Evolutionary conservation across 176 grass and related monocot genomes (phyloP).

Genomic region (Alopecurus myosuroides): DNA sequence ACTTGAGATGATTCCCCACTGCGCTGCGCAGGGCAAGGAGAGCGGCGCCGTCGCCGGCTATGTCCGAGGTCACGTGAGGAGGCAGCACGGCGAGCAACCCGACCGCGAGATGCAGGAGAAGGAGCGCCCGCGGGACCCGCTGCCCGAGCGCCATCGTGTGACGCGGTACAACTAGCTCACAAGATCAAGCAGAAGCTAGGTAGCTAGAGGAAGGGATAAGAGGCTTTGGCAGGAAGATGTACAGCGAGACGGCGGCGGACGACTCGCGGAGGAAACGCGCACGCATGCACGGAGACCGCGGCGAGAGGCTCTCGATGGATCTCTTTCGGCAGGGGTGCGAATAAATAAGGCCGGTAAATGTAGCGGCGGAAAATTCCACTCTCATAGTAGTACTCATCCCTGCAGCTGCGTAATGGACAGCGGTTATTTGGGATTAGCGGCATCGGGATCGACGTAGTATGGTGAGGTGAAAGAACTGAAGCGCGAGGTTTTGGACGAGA

Average conservation of each 20-base stretch:
- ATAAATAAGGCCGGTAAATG: not conserved
- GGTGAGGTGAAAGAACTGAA: constrained; percentile 31
- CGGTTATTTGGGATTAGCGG: not conserved
- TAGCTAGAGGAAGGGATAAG: not conserved
- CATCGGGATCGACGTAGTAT: constrained; percentile 23
- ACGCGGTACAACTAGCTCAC: not conserved
- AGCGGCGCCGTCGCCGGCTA: constrained; percentile 42
- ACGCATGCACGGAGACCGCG: not conserved
- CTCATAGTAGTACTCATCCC: not conserved
- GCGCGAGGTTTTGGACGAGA: constrained; percentile 20
- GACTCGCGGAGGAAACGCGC: not conserved
- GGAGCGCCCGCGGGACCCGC: not conserved
- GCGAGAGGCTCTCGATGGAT: not conserved
- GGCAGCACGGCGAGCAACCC: not conserved
- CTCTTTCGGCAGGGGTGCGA: not conserved
- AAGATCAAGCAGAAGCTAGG: not conserved
- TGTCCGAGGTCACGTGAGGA: constrained; percentile 1
- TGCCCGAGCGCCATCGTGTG: constrained; percentile 7
- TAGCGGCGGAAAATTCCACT: not conserved
- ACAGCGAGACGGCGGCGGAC: not conserved
- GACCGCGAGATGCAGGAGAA: not conserved
- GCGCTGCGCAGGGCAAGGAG: constrained; percentile 40
- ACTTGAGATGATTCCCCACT: constrained; percentile 4
- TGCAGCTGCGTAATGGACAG: not conserved
- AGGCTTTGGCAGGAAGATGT: not conserved